phyloP scores from a whole-genome alignment of 257 asterid species.

The Nicotiana noctiflora region DNA sequence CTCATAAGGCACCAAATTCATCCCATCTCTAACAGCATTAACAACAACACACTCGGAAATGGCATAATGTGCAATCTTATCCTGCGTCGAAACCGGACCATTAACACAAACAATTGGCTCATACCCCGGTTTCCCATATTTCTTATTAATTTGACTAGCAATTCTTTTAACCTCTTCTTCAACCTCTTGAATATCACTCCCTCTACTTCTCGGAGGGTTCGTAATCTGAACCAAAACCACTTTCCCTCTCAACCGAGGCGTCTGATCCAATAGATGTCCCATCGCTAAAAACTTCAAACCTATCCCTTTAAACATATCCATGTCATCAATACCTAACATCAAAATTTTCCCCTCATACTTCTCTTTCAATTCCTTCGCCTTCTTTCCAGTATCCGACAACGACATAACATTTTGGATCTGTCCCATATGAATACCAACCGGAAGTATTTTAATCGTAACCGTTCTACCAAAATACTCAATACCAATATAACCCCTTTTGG shows the following conservation, averaged over 20 bases:
- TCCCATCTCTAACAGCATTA: slow-evolving; percentile 86
- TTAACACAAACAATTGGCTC: slow-evolving; percentile 61
- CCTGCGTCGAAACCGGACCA: slow-evolving; percentile 56
- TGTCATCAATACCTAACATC: slow-evolving; percentile 77
- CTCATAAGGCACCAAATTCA: slow-evolving; percentile 84
- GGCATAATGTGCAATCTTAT: slow-evolving; percentile 55
- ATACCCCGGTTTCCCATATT: slow-evolving; percentile 38
- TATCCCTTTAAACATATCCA: slow-evolving; percentile 85
- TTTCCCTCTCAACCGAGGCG: slow-evolving; percentile 32
- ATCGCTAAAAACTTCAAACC: slow-evolving; percentile 63
- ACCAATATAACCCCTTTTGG: slow-evolving; percentile 84
- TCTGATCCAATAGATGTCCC: slow-evolving; percentile 49
- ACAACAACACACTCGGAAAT: slow-evolving; percentile 79
- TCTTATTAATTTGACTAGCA: slow-evolving; percentile 39
- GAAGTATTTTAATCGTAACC: slow-evolving; percentile 67
- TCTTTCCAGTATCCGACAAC: slow-evolving; percentile 30
- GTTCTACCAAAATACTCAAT: slow-evolving; percentile 82
- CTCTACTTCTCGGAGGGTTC: slow-evolving; percentile 71
- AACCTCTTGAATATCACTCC: slow-evolving; percentile 66
- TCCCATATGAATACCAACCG: slow-evolving; percentile 77
- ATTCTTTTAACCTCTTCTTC: slow-evolving; percentile 53
- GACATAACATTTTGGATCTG: slow-evolving; percentile 50
- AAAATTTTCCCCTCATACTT: slow-evolving; percentile 46
- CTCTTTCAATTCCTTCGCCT: slow-evolving; percentile 40
- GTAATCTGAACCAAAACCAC: slow-evolving; percentile 69